A percentile compares a stretch with the other conserved stretches of the same genome.
Evolutionary conservation across 1,284 basidiomycete genomes (phyloP).

Genomic region (Heliocybe sulcata): DNA sequence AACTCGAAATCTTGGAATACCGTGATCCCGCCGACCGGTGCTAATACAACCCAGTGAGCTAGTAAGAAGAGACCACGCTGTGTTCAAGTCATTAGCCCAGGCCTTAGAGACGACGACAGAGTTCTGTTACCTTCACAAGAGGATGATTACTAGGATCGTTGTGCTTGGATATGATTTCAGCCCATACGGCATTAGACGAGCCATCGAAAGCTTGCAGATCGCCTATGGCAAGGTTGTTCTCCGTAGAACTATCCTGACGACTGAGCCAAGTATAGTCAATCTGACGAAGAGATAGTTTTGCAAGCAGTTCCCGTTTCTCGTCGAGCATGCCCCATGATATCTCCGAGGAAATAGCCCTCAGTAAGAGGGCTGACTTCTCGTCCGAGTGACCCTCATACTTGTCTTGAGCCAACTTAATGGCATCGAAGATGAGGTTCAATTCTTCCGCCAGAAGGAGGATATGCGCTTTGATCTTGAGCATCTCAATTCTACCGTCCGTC

Average conservation of each 20-base stretch:
- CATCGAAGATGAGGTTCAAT: conserved; percentile 84
- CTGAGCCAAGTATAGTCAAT: conserved; percentile 83
- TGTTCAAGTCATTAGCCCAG: conserved; percentile 9
- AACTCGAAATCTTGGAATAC: conserved; percentile 85
- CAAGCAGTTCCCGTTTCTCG: conserved; percentile 64
- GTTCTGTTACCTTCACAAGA: conserved; percentile 52
- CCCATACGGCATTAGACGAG: conserved; percentile 77
- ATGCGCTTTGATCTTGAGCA: conserved; percentile 73
- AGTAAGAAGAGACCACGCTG: conserved; percentile 63
- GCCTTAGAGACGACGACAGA: conserved; percentile 1
- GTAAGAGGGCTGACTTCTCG: conserved; percentile 75
- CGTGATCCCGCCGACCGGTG: conserved; percentile 90
- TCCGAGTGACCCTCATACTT: conserved; percentile 65
- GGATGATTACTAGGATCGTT: conserved; percentile 63
- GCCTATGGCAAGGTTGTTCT: conserved; percentile 71
- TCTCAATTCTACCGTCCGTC: conserved; percentile 42
- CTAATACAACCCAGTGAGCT: conserved; percentile 75
- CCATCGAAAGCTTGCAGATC: conserved; percentile 88
- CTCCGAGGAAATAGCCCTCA: conserved; percentile 81
- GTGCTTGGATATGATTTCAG: conserved; percentile 82
- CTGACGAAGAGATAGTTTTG: conserved; percentile 80
- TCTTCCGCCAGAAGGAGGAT: conserved; percentile 73
- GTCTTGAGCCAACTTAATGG: conserved; percentile 80
- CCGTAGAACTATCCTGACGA: conserved; percentile 85
- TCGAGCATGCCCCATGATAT: conserved; percentile 95